These are phyloP conservation scores for Kuraishia piskuri DNA, from an alignment of 805 yeast species.

Conservation along the genomic window DNA sequence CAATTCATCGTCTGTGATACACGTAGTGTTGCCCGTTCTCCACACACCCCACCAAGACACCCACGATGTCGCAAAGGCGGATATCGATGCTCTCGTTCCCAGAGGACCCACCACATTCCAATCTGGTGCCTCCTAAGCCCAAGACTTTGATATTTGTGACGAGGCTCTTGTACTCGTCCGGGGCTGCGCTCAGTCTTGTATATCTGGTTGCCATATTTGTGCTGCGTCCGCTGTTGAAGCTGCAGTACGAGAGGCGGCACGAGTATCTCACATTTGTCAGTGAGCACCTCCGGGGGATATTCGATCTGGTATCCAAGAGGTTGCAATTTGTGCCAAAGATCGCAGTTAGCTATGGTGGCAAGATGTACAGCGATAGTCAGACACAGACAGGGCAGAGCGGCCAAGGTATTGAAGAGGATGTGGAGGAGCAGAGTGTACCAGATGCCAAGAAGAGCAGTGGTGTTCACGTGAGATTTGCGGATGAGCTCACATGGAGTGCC, in stretches of 20 bases:
- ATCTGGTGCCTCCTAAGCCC: constrained; percentile 10
- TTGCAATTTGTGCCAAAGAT: constrained; percentile 29
- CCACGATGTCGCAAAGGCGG: neutral
- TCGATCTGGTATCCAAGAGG: constrained; percentile 15
- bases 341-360: constrained; percentile 31
- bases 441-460: constrained; percentile 2
- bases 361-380: constrained; percentile 26
- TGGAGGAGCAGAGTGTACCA: constrained; percentile 7
- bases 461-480: constrained; percentile 17
- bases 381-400: constrained; percentile 13
- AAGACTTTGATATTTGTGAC: constrained; percentile 20
- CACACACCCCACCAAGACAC: neutral
- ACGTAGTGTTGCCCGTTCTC: no score
- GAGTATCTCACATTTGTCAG: constrained; percentile 23
- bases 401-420: constrained; percentile 10
- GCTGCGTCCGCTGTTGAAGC: constrained; percentile 30
- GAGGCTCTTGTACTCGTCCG: constrained; percentile 25
- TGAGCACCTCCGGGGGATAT: constrained; percentile 18
- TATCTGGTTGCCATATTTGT: constrained; percentile 23
- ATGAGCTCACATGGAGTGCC: constrained; percentile 10
- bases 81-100: constrained; percentile 18
- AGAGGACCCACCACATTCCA: constrained; percentile 14
- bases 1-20: no score
- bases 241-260: constrained; percentile 29
- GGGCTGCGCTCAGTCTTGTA: constrained; percentile 20